Evolutionary conservation across 345 rosid species (phyloP), one percentile per base, ranked within the genome.

Genomic region (Tarenaya hassleriana): DNA sequence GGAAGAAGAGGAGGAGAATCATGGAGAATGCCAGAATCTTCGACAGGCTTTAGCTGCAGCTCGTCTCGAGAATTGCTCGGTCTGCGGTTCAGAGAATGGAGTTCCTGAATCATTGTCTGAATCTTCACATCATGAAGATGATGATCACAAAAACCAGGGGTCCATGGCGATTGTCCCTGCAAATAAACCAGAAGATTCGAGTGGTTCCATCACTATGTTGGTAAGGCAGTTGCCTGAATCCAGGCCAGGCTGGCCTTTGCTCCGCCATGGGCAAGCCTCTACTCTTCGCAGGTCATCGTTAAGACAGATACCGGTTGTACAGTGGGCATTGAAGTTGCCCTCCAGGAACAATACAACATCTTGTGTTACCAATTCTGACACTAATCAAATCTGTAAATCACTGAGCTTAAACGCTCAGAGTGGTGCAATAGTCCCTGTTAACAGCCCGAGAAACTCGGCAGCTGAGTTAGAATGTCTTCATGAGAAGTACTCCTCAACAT

Each of bases 231-330:
- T 74, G 62, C 82, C 94, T 57, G 85, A 76, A 55, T 37, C 56
- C 48, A 78, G 68, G 50, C 88, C 96, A 13, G 90, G 98, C 34
- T 85, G 98, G 98, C 91, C 98, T 32, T 67, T 84, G 56, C 94
- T 77, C 55, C 75, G 81, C 32, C 81, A 81, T 32, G 40, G 47
- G 43, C 62, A 57, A 42, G 59, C 72, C 11, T 57, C 68, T 31
- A 16, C 64, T 4, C 32, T 52, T 43, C 62, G 63, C 38, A 62
- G 63, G 47, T 69, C 82, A 44, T 67, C 72, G 4, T 45, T 60
- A 14, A 74, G 87, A 58, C 64, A 79, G 63, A 74, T 81, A 62
- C 78, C 90, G 1, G 81, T 76, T 44, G 95, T 75, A 46, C 86
- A 81, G 63, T 74, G 85, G 97, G 82, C 69, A 7, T 48, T 73